Conservation (phyloP, 257 asterid genomes). For the Cynanchum wilfordii region DNA sequence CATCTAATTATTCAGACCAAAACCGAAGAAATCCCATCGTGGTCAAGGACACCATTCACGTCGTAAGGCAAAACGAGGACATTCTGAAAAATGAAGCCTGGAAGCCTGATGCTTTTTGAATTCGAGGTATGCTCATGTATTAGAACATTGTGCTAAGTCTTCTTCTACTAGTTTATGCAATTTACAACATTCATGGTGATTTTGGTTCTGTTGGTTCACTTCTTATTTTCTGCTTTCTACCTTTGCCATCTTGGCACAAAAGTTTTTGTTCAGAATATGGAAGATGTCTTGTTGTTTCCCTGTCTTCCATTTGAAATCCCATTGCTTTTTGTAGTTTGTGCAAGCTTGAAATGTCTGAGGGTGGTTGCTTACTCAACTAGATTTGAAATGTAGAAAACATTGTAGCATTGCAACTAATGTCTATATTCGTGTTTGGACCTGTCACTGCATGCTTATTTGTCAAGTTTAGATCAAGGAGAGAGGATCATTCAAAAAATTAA, state of each 20-base stretch:
- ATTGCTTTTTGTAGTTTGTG: no score
- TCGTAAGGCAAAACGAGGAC: conserved; percentile 39
- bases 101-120: not conserved
- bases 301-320: no score
- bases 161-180: not conserved
- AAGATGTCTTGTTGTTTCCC: no score
- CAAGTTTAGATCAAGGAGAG: not conserved
- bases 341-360: not conserved
- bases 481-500: not conserved
- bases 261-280: not conserved
- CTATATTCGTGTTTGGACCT: not conserved
- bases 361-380: no score
- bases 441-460: not conserved
- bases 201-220: not conserved
- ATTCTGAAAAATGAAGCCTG: conserved; percentile 29
- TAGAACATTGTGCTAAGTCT: not conserved
- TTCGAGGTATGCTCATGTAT: conserved; percentile 10
- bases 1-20: conserved; percentile 34
- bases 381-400: not conserved
- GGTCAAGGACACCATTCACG: conserved; percentile 38
- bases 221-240: not conserved
- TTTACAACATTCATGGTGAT: not conserved
- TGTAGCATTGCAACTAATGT: not conserved
- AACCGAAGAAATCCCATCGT: conserved; percentile 27
- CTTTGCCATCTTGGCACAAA: not conserved